Percentiles rank a stretch among this genome's conserved stretches.
phyloP scores from a whole-genome alignment of 371 early-diverging fungal genomes.

The Dichotomocladium elegans region DNA sequence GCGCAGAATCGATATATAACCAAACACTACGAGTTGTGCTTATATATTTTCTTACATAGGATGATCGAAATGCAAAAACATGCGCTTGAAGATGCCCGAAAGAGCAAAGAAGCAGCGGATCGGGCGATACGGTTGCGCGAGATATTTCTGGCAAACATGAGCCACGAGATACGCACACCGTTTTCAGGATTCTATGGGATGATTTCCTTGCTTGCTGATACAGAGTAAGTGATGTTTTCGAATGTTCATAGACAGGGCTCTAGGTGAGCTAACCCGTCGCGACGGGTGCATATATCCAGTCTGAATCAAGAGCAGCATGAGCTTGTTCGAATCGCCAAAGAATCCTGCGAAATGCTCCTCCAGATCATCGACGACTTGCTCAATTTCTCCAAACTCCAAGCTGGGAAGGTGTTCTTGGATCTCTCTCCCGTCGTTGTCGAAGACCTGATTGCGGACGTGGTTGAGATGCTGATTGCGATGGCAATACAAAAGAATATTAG shows the following conservation, averaged over 20 bases:
- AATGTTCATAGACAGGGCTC: too few relatives aligned
- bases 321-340: constrained; percentile 57
- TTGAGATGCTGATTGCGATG: constrained; percentile 50
- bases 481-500: constrained; percentile 50
- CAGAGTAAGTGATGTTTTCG: constrained; percentile 17
- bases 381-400: constrained; percentile 62
- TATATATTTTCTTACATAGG: constrained; percentile 1
- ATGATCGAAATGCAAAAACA: constrained; percentile 48
- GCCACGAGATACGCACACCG: constrained; percentile 52
- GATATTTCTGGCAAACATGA: constrained; percentile 61
- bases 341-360: constrained; percentile 52
- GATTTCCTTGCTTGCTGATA: constrained; percentile 55
- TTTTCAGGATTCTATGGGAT: constrained; percentile 61
- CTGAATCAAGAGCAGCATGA: constrained; percentile 56
- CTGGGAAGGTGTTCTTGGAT: constrained; percentile 57
- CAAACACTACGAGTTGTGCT: neutral
- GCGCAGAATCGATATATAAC: too few relatives aligned
- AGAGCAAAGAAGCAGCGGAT: constrained; percentile 47
- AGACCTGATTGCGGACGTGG: constrained; percentile 54
- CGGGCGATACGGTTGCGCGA: constrained; percentile 40
- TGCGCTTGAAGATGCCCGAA: constrained; percentile 37
- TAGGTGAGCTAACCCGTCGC: too few relatives aligned
- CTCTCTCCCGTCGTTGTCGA: constrained; percentile 46
- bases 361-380: constrained; percentile 61
- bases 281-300: neutral